Evolutionary conservation across 2,329 filamentous ascomycete genomes (phyloP).

Genomic region (Lecanicillium sp.): DNA sequence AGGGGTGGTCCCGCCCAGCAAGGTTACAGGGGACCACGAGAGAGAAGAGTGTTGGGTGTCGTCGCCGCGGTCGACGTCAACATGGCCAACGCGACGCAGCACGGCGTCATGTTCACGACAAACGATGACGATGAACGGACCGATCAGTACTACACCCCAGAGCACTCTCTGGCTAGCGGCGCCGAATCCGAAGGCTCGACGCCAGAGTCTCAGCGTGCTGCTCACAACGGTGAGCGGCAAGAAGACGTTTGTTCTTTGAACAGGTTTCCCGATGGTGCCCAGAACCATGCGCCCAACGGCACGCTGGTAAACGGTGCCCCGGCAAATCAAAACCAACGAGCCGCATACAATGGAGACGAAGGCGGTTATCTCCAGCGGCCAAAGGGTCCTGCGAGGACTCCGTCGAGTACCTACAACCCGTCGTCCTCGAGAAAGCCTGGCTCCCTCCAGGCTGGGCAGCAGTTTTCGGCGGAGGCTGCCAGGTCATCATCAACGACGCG

Average conservation of each 20-base stretch:
- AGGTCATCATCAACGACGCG: constrained; percentile 46
- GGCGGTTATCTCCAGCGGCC: constrained; percentile 49
- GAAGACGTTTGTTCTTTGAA: constrained; percentile 37
- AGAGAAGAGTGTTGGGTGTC: constrained; percentile 9
- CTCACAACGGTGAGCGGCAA: constrained; percentile 37
- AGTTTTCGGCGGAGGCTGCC: constrained; percentile 32
- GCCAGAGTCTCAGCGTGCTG: constrained; percentile 26
- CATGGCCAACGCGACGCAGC: not conserved
- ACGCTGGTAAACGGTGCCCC: constrained; percentile 31
- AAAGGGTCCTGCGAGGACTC: constrained; percentile 60
- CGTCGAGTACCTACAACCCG: constrained; percentile 72
- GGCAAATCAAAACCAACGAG: constrained; percentile 30
- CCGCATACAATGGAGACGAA: constrained; percentile 19
- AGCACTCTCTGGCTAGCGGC: not conserved
- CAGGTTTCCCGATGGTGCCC: constrained; percentile 34
- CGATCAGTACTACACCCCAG: not conserved
- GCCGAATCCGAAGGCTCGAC: constrained; percentile 10
- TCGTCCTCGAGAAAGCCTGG: constrained; percentile 46
- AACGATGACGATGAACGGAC: constrained; percentile 10
- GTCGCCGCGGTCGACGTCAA: not conserved
- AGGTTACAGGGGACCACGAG: constrained; percentile 9
- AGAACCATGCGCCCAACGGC: constrained; percentile 11
- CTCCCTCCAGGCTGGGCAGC: constrained; percentile 31
- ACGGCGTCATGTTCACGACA: not conserved
- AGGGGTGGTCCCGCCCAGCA: no score